Conservation (phyloP, 1,284 basidiomycete species). For the Ustilago hordei region DNA sequence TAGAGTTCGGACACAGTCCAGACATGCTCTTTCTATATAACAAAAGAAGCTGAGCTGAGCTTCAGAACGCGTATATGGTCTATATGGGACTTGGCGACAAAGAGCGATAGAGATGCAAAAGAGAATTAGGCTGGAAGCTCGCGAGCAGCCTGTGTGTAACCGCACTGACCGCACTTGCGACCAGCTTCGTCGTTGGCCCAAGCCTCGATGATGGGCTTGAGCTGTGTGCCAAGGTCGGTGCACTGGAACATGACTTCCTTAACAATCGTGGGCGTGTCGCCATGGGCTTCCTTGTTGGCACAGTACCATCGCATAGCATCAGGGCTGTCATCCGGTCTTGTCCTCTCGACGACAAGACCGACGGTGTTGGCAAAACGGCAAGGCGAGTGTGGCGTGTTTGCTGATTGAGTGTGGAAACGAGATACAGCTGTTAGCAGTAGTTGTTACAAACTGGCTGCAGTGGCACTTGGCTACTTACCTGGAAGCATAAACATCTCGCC, state of each 20-base stretch:
- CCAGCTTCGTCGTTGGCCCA: slow-evolving; percentile 58
- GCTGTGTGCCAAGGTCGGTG: slow-evolving; percentile 89
- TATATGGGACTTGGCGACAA: background rate
- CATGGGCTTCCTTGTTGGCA: slow-evolving; percentile 76
- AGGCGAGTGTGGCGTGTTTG: slow-evolving; percentile 94
- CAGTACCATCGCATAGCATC: slow-evolving; percentile 97
- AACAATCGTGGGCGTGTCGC: slow-evolving; percentile 80
- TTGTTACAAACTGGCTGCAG: background rate
- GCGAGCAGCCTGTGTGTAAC: slow-evolving; percentile 32
- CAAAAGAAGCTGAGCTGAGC: background rate
- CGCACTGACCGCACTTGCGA: slow-evolving; percentile 53
- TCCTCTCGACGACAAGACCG: slow-evolving; percentile 93
- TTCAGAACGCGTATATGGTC: background rate
- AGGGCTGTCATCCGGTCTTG: slow-evolving; percentile 77
- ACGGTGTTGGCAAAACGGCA: slow-evolving; percentile 90
- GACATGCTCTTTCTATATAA: too few relatives aligned
- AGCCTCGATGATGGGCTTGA: slow-evolving; percentile 83
- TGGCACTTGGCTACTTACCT: slow-evolving; percentile 72
- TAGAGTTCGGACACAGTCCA: too few relatives aligned
- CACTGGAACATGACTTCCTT: slow-evolving; percentile 88
- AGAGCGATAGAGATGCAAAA: background rate
- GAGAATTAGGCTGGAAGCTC: slow-evolving; percentile 41
- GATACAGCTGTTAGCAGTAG: background rate
- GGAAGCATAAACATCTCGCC: slow-evolving; percentile 96
- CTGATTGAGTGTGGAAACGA: slow-evolving; percentile 1